Conservation (phyloP, 345 rosid genomes). For the Citrus mangshanensis region DNA sequence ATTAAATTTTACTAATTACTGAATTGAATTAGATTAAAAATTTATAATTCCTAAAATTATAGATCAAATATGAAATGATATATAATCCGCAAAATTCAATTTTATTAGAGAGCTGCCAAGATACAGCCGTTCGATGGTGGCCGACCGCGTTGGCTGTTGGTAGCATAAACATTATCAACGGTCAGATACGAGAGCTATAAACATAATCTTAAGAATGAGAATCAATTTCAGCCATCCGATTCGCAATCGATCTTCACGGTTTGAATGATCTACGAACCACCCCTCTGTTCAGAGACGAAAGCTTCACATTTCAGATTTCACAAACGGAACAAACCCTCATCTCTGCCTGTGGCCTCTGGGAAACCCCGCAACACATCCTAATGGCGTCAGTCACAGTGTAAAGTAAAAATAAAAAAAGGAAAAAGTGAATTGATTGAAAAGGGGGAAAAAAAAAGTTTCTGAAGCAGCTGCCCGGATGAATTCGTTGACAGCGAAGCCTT, state of each 20-base stretch:
- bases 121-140: too few species aligned
- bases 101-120: too few species aligned
- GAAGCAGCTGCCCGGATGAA: conserved; percentile 37
- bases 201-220: neutral
- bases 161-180: neutral
- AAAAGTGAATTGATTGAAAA: neutral
- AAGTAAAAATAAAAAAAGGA: neutral
- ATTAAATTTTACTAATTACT: too few species aligned
- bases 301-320: neutral
- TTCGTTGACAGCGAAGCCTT: conserved; percentile 48
- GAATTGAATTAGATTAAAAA: fast-evolving
- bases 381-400: too few species aligned
- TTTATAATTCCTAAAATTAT: fast-evolving
- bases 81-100: too few species aligned
- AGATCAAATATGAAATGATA: too few species aligned
- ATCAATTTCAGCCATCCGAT: neutral
- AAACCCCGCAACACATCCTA: too few species aligned
- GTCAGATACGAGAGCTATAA: neutral
- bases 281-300: neutral
- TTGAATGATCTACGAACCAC: conserved; percentile 8
- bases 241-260: neutral
- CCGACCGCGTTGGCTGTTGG: too few species aligned
- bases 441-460: neutral
- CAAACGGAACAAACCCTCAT: conserved; percentile 19
- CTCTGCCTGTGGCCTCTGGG: neutral